Percentiles rank a stretch among this genome's conserved stretches.
Evolutionary conservation across 345 rosid species (phyloP).

Genomic region (Brassica rapa): DNA sequence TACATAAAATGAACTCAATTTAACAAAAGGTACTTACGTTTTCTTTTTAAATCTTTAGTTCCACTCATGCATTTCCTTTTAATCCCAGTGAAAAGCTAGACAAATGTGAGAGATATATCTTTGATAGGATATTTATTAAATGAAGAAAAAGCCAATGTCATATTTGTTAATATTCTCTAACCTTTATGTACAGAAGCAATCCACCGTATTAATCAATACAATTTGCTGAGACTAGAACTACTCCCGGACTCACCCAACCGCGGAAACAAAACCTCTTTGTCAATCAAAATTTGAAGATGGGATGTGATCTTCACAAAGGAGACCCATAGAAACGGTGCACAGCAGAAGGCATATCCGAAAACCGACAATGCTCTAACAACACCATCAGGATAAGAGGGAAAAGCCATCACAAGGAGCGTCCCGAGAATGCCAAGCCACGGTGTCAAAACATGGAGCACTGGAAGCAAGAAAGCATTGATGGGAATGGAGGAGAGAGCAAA

Average conservation of each 20-base stretch:
- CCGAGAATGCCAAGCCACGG: slow-evolving; percentile 72
- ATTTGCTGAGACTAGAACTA: slow-evolving; percentile 49
- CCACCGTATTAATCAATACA: slow-evolving; percentile 38
- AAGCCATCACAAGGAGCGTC: slow-evolving; percentile 78
- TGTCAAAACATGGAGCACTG: slow-evolving; percentile 53
- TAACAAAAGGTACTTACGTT: background rate
- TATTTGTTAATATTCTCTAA: slow-evolving; percentile 14
- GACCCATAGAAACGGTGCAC: slow-evolving; percentile 68
- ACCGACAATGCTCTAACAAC: slow-evolving; percentile 67
- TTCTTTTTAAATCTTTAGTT: background rate
- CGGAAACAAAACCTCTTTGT: slow-evolving; percentile 75
- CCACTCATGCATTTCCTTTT: background rate
- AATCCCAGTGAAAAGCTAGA: background rate
- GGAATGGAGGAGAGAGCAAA: slow-evolving; percentile 65
- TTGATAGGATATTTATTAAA: background rate
- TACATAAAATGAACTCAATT: background rate
- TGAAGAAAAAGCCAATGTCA: background rate
- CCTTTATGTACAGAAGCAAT: slow-evolving; percentile 21
- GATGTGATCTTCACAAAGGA: slow-evolving; percentile 59
- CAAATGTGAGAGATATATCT: slow-evolving; percentile 1
- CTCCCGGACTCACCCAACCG: slow-evolving; percentile 53
- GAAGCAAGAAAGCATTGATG: slow-evolving; percentile 68
- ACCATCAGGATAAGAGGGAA: slow-evolving; percentile 71
- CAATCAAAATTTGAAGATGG: slow-evolving; percentile 65
- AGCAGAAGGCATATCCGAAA: slow-evolving; percentile 72